Evolutionary conservation across 2,329 filamentous ascomycete genomes (phyloP).

Genomic region (Stachybotrys elegans): DNA sequence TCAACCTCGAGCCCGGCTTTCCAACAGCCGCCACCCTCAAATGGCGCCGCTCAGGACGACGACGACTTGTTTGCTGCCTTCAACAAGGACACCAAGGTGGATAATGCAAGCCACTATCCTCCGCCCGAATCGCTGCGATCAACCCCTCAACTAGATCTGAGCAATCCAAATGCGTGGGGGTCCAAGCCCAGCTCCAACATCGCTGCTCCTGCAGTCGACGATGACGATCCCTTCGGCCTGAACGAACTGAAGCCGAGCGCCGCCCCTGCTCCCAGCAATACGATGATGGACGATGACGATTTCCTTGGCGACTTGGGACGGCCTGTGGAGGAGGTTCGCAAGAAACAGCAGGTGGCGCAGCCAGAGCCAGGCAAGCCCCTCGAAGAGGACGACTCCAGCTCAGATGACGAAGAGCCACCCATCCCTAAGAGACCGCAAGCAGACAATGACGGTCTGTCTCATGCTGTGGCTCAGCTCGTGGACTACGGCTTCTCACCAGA

Average conservation of each 20-base stretch:
- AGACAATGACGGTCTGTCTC: conserved; percentile 52
- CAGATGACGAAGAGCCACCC: conserved; percentile 35
- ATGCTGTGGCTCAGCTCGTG: conserved; percentile 79
- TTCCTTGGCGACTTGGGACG: conserved; percentile 60
- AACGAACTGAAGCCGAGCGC: conserved; percentile 50
- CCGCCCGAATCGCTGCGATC: conserved; percentile 40
- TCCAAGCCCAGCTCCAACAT: conserved; percentile 18
- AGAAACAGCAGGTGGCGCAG: conserved; percentile 34
- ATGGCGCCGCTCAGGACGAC: conserved; percentile 35
- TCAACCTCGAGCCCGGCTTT: conserved; percentile 27
- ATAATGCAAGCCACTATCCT: conserved; percentile 61
- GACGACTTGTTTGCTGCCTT: conserved; percentile 66
- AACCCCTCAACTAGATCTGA: conserved; percentile 48
- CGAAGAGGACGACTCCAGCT: conserved; percentile 44
- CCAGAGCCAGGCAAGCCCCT: conserved; percentile 52
- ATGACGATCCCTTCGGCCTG: conserved; percentile 87
- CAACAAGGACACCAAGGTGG: conserved; percentile 60
- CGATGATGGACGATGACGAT: conserved; percentile 53
- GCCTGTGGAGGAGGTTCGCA: conserved; percentile 59
- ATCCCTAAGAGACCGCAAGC: conserved; percentile 14
- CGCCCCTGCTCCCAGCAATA: conserved; percentile 19
- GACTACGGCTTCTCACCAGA: conserved; percentile 92
- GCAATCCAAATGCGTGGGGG: conserved; percentile 49
- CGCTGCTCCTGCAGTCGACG: conserved; percentile 51
- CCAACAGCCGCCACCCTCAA: conserved; percentile 13